Evolutionary conservation across 1,284 basidiomycete genomes (phyloP).

Genomic region (Ceratobasidium sp.): DNA sequence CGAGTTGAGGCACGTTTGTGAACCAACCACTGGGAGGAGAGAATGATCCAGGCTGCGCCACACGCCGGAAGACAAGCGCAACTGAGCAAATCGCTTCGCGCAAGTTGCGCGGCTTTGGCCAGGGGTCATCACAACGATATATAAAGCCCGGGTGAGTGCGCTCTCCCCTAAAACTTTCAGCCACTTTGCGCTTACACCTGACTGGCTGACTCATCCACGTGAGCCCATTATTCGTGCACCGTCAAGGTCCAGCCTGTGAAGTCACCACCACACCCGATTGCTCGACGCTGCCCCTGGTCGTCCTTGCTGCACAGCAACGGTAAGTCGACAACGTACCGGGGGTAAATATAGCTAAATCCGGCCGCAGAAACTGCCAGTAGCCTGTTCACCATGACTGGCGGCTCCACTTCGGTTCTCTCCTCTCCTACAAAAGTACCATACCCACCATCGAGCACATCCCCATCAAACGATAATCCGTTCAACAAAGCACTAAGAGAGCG

Average conservation of each 20-base stretch:
- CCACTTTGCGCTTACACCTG: not conserved
- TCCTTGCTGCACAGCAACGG: conserved; percentile 13
- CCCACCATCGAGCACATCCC: conserved; percentile 31
- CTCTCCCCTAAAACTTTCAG: conserved; percentile 15
- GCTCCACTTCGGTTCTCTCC: conserved; percentile 33
- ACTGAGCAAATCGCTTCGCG: conserved; percentile 34
- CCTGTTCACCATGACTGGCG: conserved; percentile 20
- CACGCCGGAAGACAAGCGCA: conserved; percentile 37
- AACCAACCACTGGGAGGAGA: conserved; percentile 37
- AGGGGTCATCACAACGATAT: conserved; percentile 9
- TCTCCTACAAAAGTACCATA: conserved; percentile 43
- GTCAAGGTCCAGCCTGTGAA: conserved; percentile 15
- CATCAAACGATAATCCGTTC: conserved; percentile 23
- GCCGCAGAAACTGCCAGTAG: not conserved
- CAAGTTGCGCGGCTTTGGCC: conserved; percentile 21
- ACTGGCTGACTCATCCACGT: conserved; percentile 43
- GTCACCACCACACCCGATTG: conserved; percentile 38
- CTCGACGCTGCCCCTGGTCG: conserved; percentile 1
- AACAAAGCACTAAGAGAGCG: conserved; percentile 33
- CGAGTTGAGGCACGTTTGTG: conserved; percentile 44
- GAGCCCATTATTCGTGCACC: not conserved
- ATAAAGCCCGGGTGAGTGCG: conserved; percentile 3
- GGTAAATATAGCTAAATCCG: not conserved
- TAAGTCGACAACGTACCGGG: not conserved
- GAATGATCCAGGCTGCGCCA: conserved; percentile 40